These are phyloP conservation scores for Silene conica DNA, from an alignment of 148 eudicot genomes.

Conservation along the genomic window DNA sequence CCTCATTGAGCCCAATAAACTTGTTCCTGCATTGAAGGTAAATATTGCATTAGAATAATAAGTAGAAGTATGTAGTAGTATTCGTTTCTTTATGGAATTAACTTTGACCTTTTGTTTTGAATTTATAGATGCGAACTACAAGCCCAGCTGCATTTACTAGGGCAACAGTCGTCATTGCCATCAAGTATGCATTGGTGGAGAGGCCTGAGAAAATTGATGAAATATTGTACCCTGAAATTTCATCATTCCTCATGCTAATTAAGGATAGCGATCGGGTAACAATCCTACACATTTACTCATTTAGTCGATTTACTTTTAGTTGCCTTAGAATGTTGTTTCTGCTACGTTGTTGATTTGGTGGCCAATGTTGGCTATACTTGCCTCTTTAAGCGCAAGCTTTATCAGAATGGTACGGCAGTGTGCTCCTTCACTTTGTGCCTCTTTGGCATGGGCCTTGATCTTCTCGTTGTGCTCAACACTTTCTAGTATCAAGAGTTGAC, in stretches of 20 bases:
- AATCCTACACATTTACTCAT: background rate
- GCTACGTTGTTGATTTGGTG: background rate
- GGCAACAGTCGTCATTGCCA: slow-evolving; percentile 89
- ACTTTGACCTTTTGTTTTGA: slow-evolving; percentile 9
- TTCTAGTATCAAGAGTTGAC: background rate
- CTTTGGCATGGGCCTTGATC: background rate
- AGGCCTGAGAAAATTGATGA: slow-evolving; percentile 90
- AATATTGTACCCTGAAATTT: slow-evolving; percentile 80
- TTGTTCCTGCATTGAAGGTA: slow-evolving; percentile 96
- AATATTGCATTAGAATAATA: background rate
- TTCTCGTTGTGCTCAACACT: background rate
- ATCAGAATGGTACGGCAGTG: background rate
- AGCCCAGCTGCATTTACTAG: slow-evolving; percentile 85
- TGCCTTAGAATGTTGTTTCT: background rate
- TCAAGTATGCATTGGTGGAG: slow-evolving; percentile 92
- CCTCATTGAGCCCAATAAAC: slow-evolving; percentile 84
- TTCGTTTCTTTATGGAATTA: background rate
- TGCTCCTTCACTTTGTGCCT: too few species aligned
- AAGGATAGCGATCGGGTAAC: slow-evolving; percentile 90
- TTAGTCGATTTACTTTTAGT: background rate
- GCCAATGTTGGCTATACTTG: background rate
- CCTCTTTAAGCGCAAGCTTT: background rate
- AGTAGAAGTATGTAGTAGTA: background rate
- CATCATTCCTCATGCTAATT: slow-evolving; percentile 88
- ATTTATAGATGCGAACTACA: slow-evolving; percentile 57